Conservation (phyloP, 2,329 filamentous ascomycete species). For the Hypoxylon rubiginosum region DNA sequence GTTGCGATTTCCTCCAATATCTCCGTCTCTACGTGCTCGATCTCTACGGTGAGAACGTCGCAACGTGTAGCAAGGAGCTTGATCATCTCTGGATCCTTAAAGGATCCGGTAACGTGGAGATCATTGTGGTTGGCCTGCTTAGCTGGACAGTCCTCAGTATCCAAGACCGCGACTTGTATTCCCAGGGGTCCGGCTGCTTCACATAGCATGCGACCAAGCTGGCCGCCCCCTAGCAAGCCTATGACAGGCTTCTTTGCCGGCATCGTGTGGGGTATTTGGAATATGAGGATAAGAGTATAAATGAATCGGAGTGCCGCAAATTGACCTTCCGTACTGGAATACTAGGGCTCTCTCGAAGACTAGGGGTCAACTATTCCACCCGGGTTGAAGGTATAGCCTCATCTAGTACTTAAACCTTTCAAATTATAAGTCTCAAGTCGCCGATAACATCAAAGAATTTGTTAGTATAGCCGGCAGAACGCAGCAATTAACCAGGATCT, state of each 20-base stretch:
- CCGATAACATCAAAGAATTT: conserved; percentile 26
- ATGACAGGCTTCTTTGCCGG: conserved; percentile 37
- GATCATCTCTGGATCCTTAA: conserved; percentile 85
- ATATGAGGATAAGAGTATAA: conserved; percentile 1
- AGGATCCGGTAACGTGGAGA: conserved; percentile 85
- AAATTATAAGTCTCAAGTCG: conserved; percentile 12
- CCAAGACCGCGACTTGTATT: conserved; percentile 83
- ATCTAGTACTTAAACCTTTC: neutral
- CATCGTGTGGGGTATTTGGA: conserved; percentile 14
- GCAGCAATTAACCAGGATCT: conserved; percentile 6
- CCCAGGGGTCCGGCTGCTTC: conserved; percentile 84
- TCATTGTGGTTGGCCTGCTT: conserved; percentile 85
- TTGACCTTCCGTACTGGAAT: neutral
- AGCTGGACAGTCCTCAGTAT: conserved; percentile 81
- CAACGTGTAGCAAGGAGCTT: conserved; percentile 80
- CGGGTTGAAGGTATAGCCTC: neutral
- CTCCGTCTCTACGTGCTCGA: conserved; percentile 93
- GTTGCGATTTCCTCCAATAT: conserved; percentile 86
- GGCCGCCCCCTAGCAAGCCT: conserved; percentile 61
- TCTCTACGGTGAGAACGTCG: conserved; percentile 91
- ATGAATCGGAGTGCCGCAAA: neutral
- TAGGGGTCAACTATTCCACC: neutral
- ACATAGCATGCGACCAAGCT: conserved; percentile 93
- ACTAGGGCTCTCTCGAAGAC: neutral
- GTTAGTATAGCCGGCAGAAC: conserved; percentile 18